phyloP scores from a whole-genome alignment of 495 filamentous ascomycete genomes.

The Bacidia gigantensis region DNA sequence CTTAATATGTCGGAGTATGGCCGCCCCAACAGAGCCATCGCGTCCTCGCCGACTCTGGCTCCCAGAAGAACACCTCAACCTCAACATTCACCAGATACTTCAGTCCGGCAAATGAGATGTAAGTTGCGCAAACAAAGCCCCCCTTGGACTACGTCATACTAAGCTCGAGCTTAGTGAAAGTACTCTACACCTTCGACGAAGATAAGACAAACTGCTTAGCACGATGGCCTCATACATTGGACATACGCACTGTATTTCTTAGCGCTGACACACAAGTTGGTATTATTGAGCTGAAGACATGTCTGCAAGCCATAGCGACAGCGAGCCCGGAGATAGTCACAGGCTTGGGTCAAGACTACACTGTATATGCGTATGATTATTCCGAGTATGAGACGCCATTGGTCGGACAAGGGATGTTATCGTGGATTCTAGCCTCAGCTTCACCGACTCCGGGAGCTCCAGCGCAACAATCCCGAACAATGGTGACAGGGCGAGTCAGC shows the following conservation, averaged over 20 bases:
- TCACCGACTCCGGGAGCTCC: conserved; percentile 40
- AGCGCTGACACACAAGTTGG: conserved; percentile 71
- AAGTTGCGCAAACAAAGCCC: conserved; percentile 13
- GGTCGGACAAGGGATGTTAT: conserved; percentile 93
- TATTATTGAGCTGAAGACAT: conserved; percentile 78
- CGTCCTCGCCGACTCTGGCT: conserved; percentile 15
- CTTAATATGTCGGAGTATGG: conserved; percentile 13
- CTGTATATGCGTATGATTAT: conserved; percentile 91
- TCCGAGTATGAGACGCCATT: conserved; percentile 87
- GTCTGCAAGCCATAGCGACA: conserved; percentile 71
- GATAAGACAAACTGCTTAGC: conserved; percentile 85
- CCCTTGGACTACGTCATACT: neutral
- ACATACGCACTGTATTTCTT: conserved; percentile 64
- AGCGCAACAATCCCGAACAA: conserved; percentile 48
- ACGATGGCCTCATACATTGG: conserved; percentile 67
- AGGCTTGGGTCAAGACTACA: conserved; percentile 77
- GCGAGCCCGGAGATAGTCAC: conserved; percentile 83
- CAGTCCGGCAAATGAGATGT: conserved; percentile 43
- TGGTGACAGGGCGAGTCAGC: conserved; percentile 83
- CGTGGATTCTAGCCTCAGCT: conserved; percentile 59
- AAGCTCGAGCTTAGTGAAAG: conserved; percentile 53
- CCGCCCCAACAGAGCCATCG: conserved; percentile 10
- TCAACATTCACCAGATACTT: conserved; percentile 36
- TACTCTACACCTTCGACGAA: conserved; percentile 92
- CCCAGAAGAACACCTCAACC: conserved; percentile 5